A percentile compares a stretch with the other conserved stretches of the same genome.
Conservation (phyloP, 176 grass and related monocot species). For the Oryza meyeriana region DNA sequence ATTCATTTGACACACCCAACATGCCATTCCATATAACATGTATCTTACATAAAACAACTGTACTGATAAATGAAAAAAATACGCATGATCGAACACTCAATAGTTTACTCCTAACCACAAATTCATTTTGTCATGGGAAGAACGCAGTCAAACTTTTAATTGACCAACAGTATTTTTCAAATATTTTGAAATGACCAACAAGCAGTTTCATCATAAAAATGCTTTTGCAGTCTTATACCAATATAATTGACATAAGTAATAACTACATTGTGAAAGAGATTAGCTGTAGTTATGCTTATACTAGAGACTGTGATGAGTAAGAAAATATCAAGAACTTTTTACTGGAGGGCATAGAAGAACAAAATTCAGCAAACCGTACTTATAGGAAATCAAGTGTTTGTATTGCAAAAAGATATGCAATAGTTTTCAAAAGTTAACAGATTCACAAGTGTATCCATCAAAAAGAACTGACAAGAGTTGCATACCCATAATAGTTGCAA, state of each 20-base stretch:
- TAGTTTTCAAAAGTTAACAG: not conserved
- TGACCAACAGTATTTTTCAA: not conserved
- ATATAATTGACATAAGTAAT: not conserved
- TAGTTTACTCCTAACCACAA: not conserved
- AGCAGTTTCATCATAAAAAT: not conserved
- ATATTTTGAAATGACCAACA: not conserved
- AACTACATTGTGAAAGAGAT: not conserved
- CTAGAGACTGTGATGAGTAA: not conserved
- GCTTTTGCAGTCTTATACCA: not conserved
- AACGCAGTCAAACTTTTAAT: not conserved
- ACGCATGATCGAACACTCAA: not conserved
- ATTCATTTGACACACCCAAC: not conserved
- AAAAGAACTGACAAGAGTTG: slow-evolving; percentile 6
- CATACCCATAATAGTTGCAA: slow-evolving; percentile 59
- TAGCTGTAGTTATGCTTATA: not conserved
- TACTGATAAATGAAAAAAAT: not conserved
- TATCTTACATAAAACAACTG: not conserved
- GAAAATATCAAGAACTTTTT: not conserved
- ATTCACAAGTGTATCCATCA: not conserved
- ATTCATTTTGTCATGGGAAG: not conserved
- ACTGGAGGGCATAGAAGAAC: not conserved
- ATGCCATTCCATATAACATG: not conserved
- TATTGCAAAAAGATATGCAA: not conserved
- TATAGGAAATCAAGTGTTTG: not conserved
- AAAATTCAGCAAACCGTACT: not conserved